These are phyloP conservation scores for Aspergillus arachidicola DNA, from an alignment of 2,329 filamentous ascomycete genomes.

Conservation along the genomic window DNA sequence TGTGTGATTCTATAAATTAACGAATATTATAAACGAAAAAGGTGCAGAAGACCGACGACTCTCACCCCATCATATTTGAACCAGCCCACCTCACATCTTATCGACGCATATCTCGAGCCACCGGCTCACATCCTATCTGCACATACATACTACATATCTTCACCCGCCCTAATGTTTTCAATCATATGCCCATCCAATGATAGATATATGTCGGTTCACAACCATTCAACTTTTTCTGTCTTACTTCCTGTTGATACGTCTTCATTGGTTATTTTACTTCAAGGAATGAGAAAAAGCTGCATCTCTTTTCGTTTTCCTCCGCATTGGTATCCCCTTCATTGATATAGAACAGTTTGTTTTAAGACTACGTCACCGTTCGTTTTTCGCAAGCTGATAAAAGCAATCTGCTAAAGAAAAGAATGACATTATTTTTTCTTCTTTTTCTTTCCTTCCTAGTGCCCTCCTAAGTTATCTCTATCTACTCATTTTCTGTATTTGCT, in stretches of 20 bases:
- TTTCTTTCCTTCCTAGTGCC: conserved; percentile 6
- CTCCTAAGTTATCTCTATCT: neutral
- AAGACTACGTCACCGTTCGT: neutral
- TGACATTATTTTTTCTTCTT: conserved; percentile 15
- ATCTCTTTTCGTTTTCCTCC: conserved; percentile 7
- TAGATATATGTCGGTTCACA: conserved; percentile 34
- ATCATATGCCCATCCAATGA: conserved; percentile 24
- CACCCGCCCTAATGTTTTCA: conserved; percentile 31
- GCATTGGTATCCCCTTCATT: neutral
- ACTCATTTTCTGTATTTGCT: neutral
- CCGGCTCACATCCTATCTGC: conserved; percentile 11
- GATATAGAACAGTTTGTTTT: neutral
- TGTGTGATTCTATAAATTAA: conserved; percentile 43
- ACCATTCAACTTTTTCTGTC: conserved; percentile 24
- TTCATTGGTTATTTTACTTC: conserved; percentile 14
- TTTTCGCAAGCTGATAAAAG: neutral
- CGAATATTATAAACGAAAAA: conserved; percentile 6
- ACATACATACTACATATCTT: conserved; percentile 26
- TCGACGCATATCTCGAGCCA: neutral
- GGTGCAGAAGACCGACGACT: conserved; percentile 5
- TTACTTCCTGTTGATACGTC: conserved; percentile 25
- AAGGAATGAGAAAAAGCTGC: conserved; percentile 24
- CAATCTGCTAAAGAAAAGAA: neutral
- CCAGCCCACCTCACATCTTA: neutral
- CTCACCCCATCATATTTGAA: neutral